Evolutionary conservation across 2,329 filamentous ascomycete genomes (phyloP).

Genomic region (Colletotrichum horii): DNA sequence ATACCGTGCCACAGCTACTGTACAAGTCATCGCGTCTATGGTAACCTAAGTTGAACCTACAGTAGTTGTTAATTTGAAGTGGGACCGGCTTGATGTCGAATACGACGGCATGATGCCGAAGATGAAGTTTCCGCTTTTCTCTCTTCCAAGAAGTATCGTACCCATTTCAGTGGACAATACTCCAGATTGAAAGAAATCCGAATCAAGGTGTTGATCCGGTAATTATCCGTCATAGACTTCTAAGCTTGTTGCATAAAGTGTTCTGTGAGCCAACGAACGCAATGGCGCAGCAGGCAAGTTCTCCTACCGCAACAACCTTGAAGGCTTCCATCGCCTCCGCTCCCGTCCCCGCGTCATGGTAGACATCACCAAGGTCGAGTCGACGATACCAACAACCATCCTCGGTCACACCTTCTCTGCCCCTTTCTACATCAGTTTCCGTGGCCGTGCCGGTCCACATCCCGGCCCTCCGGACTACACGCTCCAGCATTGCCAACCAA

Average conservation of each 20-base stretch:
- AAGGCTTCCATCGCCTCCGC: background rate
- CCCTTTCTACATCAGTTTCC: background rate
- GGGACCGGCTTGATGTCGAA: background rate
- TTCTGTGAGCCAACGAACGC: too few species aligned
- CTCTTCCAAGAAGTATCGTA: background rate
- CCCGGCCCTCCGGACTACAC: too few species aligned
- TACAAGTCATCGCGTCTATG: background rate
- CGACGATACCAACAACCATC: background rate
- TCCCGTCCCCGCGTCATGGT: background rate
- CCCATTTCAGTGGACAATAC: background rate
- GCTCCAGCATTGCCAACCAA: too few species aligned
- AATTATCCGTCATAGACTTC: background rate
- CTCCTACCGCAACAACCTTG: background rate
- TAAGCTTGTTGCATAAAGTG: background rate
- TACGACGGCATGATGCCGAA: background rate
- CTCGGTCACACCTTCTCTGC: background rate
- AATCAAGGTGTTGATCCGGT: background rate
- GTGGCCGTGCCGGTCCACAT: background rate
- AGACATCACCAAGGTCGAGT: background rate
- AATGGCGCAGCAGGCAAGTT: background rate
- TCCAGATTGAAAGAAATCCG: background rate
- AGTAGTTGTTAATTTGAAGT: background rate
- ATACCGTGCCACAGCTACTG: background rate
- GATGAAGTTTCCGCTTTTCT: background rate
- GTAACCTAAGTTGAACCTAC: fast-evolving